Base-by-base conservation (phyloP, 106 monocot genomes). In the Posidonia australis region DNA sequence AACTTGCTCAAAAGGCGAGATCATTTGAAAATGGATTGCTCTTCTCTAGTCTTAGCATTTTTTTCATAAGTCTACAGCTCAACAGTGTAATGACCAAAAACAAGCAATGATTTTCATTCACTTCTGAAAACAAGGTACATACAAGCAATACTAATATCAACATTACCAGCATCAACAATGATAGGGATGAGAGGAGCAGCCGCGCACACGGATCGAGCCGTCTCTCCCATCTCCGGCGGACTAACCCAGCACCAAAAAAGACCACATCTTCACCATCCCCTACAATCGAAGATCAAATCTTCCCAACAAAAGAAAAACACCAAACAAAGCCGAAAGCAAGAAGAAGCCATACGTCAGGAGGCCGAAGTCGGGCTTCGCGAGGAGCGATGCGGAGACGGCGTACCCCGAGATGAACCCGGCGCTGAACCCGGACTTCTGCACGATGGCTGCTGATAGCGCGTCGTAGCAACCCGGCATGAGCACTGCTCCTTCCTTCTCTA, bases 351-450 rank as follows among this genome's bases (percentile, higher is more conserved):
- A 72, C 62, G 72, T 72, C 31, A 76, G 67, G 46, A 76, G 76
- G 46, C 75, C 71, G 54, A 80, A 66, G 65, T 76, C 75, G 43
- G 75, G 80, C 60, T 66, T 76, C 66, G 61, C 76, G 61, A 76
- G 70, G 66, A 75, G 71, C 9, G 80, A 76, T 46, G 71, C 66
- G 57, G 72, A 68, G 68, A 81, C 58, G 18, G 75, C 81, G 72
- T 85, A 81, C 20, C 85, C 81, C 44, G 81, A 85, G 54, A 85
- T 76, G 78, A 81, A 85, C 0, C 78, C 85, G 47, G 78, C 85
- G 51, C 69, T 62, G 76, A 85, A 85, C 12, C 84, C 81, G 9
- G 75, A 66, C 44, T 67, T 73, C 67, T 80, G 67, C 28, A 84
- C 63, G 51, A 80, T 70, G 54, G 80, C 70, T 16, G 84, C 84